A percentile compares a stretch with the other conserved stretches of the same genome.
Evolutionary conservation across 208 protist genomes (phyloP).

Genomic region (Perkinsela sp.): DNA sequence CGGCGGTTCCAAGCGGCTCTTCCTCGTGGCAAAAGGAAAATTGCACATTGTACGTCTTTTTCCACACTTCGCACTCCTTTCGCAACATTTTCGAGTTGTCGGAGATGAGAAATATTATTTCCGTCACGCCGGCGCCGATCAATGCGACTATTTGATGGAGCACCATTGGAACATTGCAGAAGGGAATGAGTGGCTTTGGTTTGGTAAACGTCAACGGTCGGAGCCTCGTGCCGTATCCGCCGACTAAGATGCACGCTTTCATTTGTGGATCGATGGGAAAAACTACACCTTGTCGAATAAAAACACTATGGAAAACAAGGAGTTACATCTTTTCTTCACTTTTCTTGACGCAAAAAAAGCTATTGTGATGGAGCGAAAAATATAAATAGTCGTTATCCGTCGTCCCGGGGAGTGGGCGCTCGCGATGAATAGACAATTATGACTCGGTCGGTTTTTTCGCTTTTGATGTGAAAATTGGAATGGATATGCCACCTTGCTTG

Average conservation of each 20-base stretch:
- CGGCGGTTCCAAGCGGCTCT: slow-evolving; percentile 82
- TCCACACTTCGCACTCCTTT: slow-evolving; percentile 53
- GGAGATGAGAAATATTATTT: slow-evolving; percentile 82
- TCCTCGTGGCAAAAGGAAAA: slow-evolving; percentile 79
- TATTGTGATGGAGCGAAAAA: no score
- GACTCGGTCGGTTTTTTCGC: background rate
- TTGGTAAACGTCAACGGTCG: slow-evolving; percentile 81
- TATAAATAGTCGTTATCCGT: no score
- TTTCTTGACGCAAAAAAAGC: no score
- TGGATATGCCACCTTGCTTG: background rate
- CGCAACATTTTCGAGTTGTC: slow-evolving; percentile 82
- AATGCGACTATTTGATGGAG: slow-evolving; percentile 87
- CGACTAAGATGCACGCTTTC: slow-evolving; percentile 88
- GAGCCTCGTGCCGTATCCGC: slow-evolving; percentile 72
- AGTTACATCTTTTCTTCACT: no score
- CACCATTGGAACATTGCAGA: slow-evolving; percentile 91
- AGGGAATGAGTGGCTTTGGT: slow-evolving; percentile 86
- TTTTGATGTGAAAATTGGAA: slow-evolving; percentile 2
- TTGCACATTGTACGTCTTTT: slow-evolving; percentile 53
- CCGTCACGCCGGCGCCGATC: slow-evolving; percentile 55
- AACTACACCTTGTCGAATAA: background rate
- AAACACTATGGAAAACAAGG: slow-evolving; percentile 1
- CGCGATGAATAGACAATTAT: no score
- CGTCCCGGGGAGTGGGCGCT: no score
- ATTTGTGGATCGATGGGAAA: slow-evolving; percentile 15